A percentile compares a stretch with the other conserved stretches of the same genome.
These are phyloP conservation scores for Trichophyton benhamiae DNA, from an alignment of 2,329 filamentous ascomycete genomes.

Conservation along the genomic window DNA sequence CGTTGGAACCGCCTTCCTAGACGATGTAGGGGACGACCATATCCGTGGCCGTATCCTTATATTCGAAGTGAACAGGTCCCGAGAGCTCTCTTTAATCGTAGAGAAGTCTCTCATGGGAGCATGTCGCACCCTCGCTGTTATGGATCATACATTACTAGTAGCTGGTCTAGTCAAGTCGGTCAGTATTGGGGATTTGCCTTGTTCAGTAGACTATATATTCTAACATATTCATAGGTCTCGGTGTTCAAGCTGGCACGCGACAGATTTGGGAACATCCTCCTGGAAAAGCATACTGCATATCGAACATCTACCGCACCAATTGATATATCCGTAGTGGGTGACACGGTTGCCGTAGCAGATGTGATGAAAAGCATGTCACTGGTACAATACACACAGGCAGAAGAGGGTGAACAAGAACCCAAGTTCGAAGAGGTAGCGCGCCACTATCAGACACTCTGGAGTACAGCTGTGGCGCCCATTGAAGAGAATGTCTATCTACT, in stretches of 20 bases:
- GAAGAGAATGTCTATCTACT: conserved; percentile 66
- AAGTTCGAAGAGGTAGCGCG: conserved; percentile 61
- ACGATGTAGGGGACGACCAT: conserved; percentile 42
- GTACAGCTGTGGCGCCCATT: conserved; percentile 62
- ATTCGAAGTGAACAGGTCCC: conserved; percentile 60
- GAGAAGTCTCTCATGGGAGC: conserved; percentile 62
- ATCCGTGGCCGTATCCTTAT: conserved; percentile 70
- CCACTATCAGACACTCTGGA: conserved; percentile 72
- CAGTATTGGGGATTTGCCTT: conserved; percentile 15
- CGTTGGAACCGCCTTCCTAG: conserved; percentile 73
- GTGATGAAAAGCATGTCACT: conserved; percentile 86
- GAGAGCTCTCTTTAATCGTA: conserved; percentile 59
- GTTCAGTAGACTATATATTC: not conserved
- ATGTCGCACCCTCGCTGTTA: conserved; percentile 59
- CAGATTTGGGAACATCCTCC: conserved; percentile 30
- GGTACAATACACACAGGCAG: conserved; percentile 54
- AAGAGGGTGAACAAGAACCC: conserved; percentile 42
- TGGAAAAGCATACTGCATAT: conserved; percentile 63
- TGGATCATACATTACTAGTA: conserved; percentile 65
- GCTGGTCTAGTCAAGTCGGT: conserved; percentile 85
- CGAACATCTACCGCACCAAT: conserved; percentile 74
- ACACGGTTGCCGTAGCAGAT: conserved; percentile 72
- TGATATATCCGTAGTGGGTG: conserved; percentile 61
- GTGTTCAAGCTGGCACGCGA: conserved; percentile 40
- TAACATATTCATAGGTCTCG: conserved; percentile 36